Conservation (phyloP, 176 grass and related monocot genomes). For the Tillandsia fasciculata region DNA sequence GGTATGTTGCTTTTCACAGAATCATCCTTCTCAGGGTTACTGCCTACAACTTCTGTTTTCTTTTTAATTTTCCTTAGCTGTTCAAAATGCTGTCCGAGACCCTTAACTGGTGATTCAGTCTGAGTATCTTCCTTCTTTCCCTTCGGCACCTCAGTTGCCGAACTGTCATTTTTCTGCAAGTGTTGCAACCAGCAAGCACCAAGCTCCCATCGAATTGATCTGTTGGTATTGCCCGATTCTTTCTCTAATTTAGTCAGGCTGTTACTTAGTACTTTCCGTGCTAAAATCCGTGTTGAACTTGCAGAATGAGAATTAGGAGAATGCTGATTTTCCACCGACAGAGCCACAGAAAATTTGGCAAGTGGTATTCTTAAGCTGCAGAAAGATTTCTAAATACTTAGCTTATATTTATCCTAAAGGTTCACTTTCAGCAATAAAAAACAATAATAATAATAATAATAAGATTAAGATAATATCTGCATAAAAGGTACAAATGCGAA, state of each 20-base stretch:
- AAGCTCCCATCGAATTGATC: conserved; percentile 89
- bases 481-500: background rate
- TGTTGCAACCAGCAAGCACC: conserved; percentile 76
- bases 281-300: conserved; percentile 45
- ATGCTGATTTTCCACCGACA: conserved; percentile 22
- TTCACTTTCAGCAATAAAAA: background rate
- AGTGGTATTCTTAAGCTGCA: conserved; percentile 79
- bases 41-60: conserved; percentile 36
- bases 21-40: conserved; percentile 50
- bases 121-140: conserved; percentile 26
- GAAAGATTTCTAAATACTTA: conserved; percentile 14
- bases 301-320: conserved; percentile 27
- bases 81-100: conserved; percentile 88
- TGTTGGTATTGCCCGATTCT: conserved; percentile 24
- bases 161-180: conserved; percentile 77
- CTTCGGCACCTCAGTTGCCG: conserved; percentile 24
- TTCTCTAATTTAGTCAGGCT: conserved; percentile 61
- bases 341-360: conserved; percentile 28
- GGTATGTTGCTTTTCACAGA: conserved; percentile 19
- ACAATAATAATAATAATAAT: no score
- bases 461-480: no score
- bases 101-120: conserved; percentile 60
- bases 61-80: conserved; percentile 78
- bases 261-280: conserved; percentile 42
- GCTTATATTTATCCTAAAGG: background rate